Percentiles rank a stretch among this genome's conserved stretches.
These are phyloP conservation scores for Plasmodium berghei DNA, from an alignment of 169 alveolate species.

Conservation along the genomic window DNA sequence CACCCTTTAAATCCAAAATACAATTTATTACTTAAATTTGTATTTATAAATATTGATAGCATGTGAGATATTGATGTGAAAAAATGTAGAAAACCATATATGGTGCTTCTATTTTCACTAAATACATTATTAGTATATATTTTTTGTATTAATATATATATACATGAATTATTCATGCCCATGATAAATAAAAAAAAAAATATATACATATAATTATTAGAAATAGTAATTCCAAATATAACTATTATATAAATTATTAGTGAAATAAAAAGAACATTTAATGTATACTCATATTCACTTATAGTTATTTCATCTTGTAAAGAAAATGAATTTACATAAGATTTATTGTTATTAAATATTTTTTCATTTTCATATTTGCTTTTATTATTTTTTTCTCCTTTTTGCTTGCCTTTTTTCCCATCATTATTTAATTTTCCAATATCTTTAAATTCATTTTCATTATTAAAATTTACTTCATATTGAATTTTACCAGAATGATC, in stretches of 20 bases:
- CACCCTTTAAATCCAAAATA: conserved; percentile 56
- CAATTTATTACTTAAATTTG: conserved; percentile 51
- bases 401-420: background rate
- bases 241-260: conserved; percentile 45
- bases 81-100: conserved; percentile 67
- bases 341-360: background rate
- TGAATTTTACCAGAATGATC: background rate
- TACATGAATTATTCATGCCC: conserved; percentile 68
- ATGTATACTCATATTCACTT: conserved; percentile 40
- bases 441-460: background rate
- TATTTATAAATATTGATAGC: conserved; percentile 59
- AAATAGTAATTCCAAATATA: conserved; percentile 41
- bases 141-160: conserved; percentile 64
- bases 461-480: background rate
- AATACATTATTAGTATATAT: conserved; percentile 57
- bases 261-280: conserved; percentile 19
- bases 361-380: conserved; percentile 14
- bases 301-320: conserved; percentile 25
- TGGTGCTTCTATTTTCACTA: conserved; percentile 65
- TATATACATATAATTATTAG: conserved; percentile 25
- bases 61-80: conserved; percentile 60
- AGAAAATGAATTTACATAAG: background rate
- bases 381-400: background rate
- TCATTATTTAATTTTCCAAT: too few relatives aligned
- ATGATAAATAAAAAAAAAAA: conserved; percentile 57